Evolutionary conservation across 306 rosid species (phyloP), one percentile per base, ranked within the genome.

Genomic region (Castanea crenata): DNA sequence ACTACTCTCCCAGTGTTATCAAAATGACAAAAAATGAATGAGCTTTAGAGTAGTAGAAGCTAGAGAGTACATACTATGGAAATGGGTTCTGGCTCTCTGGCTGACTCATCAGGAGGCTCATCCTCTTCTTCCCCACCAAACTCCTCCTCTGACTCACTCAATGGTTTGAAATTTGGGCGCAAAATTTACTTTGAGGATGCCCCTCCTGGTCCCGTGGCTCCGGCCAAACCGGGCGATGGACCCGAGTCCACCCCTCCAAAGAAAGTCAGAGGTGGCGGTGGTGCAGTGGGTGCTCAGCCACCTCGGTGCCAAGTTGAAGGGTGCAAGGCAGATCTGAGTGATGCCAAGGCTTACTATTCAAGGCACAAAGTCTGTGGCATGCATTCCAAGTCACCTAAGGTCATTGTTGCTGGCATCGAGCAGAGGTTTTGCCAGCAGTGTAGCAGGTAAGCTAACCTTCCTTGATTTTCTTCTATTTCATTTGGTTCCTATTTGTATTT

Each of bases 341-440:
- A 87, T 85, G 92, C 87, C 2, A 95, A 95, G 80, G 87, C 96
- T 74, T 95, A 95, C 85, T 95, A 95, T 86, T 95, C 98, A 15
- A 77, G 96, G 80, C 99, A 95, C 79, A 95, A 95, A 74, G 98
- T 95, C 46, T 92, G 98, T 78, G 85, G 75, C 69, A 85, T 85
- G 91, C 99, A 95, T 81, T 95, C 99, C 44, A 95, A 92, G 76
- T 87, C 92, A 14, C 97, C 99, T 6, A 85, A 74, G 56, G 99
- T 91, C 81, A 63, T 83, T 79, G 98, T 95, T 57, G 83, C 89
- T 76, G 96, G 96, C 11, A 81, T 90, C 18, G 88, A 91, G 70
- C 98, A 95, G 79, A 85, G 99, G 87, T 95, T 95, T 90, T 95
- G 99, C 78, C 99, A 92, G 76, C 99, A 95, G 92, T 95, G 99